These are phyloP conservation scores for Tetrahymena borealis DNA, from an alignment of 73 alveolate species.

Conservation along the genomic window DNA sequence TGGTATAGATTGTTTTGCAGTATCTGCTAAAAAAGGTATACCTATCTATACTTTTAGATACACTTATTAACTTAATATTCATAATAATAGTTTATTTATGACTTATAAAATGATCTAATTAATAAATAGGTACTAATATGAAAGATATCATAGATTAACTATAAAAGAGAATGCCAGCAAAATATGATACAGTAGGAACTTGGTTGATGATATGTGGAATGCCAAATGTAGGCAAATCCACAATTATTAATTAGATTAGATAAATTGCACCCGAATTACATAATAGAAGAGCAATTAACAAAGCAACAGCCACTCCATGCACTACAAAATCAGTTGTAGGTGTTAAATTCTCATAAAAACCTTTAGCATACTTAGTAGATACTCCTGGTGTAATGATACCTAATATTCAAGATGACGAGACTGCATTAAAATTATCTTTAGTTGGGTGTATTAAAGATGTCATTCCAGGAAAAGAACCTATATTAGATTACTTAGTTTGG, in stretches of 20 bases:
- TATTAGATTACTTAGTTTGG: conserved; percentile 58
- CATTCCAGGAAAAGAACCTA: conserved; percentile 52
- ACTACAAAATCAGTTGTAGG: conserved; percentile 73
- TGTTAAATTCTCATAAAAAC: conserved; percentile 64
- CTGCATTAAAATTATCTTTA: conserved; percentile 60
- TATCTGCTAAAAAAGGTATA: conserved; percentile 52
- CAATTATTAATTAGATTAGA: conserved; percentile 67
- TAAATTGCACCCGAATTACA: conserved; percentile 51
- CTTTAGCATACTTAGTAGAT: conserved; percentile 69
- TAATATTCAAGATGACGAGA: conserved; percentile 50
- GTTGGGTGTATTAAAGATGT: conserved; percentile 74
- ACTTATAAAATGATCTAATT: too few relatives aligned
- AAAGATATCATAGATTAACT: conserved; percentile 40
- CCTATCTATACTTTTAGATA: neutral
- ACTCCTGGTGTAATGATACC: conserved; percentile 89
- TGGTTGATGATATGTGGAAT: conserved; percentile 85
- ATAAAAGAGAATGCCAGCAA: conserved; percentile 40
- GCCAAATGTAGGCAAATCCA: conserved; percentile 90
- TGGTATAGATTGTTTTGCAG: conserved; percentile 34
- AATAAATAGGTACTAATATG: conserved; percentile 39
- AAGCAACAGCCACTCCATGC: conserved; percentile 74
- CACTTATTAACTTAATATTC: too few relatives aligned
- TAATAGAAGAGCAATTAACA: conserved; percentile 60
- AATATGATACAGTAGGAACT: conserved; percentile 80
- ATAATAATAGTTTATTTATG: too few relatives aligned